These are phyloP conservation scores for Pythium dissotocum DNA, from an alignment of 352 stramenopile genomes.

Conservation along the genomic window DNA sequence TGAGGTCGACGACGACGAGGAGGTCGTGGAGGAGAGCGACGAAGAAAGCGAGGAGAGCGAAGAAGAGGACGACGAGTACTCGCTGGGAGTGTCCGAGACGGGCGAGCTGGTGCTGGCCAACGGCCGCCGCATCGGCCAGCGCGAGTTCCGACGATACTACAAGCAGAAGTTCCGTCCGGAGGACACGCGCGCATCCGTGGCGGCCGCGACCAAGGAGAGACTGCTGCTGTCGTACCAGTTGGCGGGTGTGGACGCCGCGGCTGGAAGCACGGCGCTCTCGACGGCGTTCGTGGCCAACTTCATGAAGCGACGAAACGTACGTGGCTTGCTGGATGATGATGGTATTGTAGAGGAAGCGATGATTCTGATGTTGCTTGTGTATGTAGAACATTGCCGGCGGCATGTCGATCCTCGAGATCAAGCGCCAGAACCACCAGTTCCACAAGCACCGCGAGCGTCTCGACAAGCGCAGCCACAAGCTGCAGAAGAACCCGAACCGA, in stretches of 20 bases:
- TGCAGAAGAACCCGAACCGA: conserved; percentile 85
- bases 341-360: background rate
- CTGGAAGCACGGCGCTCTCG: conserved; percentile 66
- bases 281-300: conserved; percentile 82
- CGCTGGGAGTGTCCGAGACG: conserved; percentile 82
- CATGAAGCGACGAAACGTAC: conserved; percentile 71
- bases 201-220: conserved; percentile 78
- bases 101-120: conserved; percentile 88
- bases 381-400: conserved; percentile 71
- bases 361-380: conserved; percentile 3
- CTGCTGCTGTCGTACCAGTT: conserved; percentile 75
- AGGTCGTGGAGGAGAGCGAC: conserved; percentile 65
- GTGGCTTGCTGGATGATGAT: conserved; percentile 13
- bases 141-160: conserved; percentile 90
- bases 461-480: conserved; percentile 82
- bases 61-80: conserved; percentile 49
- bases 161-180: conserved; percentile 86
- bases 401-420: conserved; percentile 71
- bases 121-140: conserved; percentile 84
- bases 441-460: conserved; percentile 80
- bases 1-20: conserved; percentile 73
- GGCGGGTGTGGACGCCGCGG: conserved; percentile 60
- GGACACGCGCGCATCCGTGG: conserved; percentile 70
- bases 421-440: conserved; percentile 70
- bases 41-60: conserved; percentile 44